Evolutionary conservation across 768 basidiomycete genomes (phyloP), one percentile per base, ranked within the genome.

Genomic region (Boletales sp.): DNA sequence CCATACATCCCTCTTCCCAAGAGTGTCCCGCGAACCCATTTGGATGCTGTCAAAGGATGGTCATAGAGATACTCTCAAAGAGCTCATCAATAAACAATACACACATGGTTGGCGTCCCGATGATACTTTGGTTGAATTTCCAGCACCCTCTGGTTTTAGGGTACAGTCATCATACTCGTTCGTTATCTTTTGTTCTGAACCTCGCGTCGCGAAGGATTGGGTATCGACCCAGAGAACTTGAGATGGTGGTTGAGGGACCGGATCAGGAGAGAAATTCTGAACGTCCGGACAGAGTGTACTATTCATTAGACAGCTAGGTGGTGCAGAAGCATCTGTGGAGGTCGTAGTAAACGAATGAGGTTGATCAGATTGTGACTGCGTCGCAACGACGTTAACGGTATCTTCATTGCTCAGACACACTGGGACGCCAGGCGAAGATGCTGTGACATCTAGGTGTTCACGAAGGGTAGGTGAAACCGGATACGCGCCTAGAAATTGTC

Each of bases 1-100:
- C 94, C 94, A 63, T 94, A 98, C 14, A 91, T 94, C 25, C 94
- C 94, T 63, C 87, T 88, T 21, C 94, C 94, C 50, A 98, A 94
- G 18, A 95, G 75, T 67, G 94, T 89, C 48, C 94, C 94, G 61
- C 93, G 87, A 37, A 95, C 87, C 94, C 94, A 96, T 66, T 91
- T 92, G 75, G 94, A 90, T 28, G 81, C 89, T 87, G 59, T 21
- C 14, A 57, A 39, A 53, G 28, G 42, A 28, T 31, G 18, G 5
- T 46, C 31, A 52, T 63, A 38, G 68, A 19, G 15, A 39, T 17
- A 6, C 18, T 3, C 40, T 30, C 7, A 5, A 13, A 37, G 21
- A 28, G 25, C 7, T 28, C 25, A 28, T 28, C 5, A 28, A 28
- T 28, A 28, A 28, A 6, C 25, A 28, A 28, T 28, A 28, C 25